phyloP scores from a whole-genome alignment of 2,329 filamentous ascomycete genomes.

The Hymenotorrendiella dingleyae region DNA sequence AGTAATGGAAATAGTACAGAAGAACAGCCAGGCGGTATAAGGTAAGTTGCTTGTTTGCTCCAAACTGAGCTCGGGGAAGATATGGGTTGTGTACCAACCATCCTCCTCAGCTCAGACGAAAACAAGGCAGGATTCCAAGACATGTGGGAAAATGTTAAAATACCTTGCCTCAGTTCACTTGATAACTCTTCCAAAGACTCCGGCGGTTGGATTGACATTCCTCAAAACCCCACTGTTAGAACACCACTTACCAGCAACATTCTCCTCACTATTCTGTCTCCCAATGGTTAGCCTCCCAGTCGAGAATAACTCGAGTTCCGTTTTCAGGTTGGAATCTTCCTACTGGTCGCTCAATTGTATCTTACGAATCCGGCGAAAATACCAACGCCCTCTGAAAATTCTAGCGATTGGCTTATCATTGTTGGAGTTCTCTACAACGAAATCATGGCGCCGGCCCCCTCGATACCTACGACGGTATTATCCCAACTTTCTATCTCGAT shows the following conservation, averaged over 20 bases:
- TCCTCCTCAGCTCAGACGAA: not conserved
- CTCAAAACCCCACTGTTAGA: not conserved
- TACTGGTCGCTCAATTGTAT: not conserved
- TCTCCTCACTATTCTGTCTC: not conserved
- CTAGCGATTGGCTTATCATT: not conserved
- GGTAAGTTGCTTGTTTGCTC: too few relatives aligned
- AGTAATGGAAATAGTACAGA: too few relatives aligned
- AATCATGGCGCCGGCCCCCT: not conserved
- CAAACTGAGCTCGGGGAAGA: too few relatives aligned
- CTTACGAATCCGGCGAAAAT: not conserved
- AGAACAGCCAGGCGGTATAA: too few relatives aligned
- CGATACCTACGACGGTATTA: not conserved
- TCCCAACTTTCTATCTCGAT: not conserved
- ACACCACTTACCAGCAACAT: not conserved
- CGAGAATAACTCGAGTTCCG: not conserved
- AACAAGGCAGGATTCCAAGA: not conserved
- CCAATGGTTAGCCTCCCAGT: not conserved
- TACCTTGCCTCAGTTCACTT: not conserved
- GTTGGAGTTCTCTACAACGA: not conserved
- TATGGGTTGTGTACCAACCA: too few relatives aligned
- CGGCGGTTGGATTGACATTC: not conserved
- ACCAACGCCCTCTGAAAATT: not conserved
- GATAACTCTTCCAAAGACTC: not conserved
- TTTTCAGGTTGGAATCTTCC: not conserved
- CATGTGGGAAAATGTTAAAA: not conserved